phyloP scores from a whole-genome alignment of 495 filamentous ascomycete genomes.

The Cercophora samala region DNA sequence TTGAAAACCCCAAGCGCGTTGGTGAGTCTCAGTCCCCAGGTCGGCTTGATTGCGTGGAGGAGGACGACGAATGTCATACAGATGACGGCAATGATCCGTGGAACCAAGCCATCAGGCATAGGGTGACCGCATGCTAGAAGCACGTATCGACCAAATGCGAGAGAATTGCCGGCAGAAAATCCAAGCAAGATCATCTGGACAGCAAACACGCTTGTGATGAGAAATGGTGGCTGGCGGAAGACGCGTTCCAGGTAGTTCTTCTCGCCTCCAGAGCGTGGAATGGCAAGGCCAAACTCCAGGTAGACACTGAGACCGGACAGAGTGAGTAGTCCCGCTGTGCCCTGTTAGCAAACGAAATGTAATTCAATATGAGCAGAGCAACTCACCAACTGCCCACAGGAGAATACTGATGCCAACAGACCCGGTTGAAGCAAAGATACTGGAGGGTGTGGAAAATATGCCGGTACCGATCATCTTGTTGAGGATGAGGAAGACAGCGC shows the following conservation, averaged over 20 bases:
- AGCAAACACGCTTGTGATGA: constrained; percentile 59
- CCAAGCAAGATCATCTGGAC: constrained; percentile 55
- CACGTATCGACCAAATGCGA: constrained; percentile 65
- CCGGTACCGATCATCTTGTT: constrained; percentile 61
- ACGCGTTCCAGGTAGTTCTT: constrained; percentile 63
- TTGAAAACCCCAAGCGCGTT: constrained; percentile 65
- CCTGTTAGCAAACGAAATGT: background rate
- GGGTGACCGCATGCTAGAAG: constrained; percentile 56
- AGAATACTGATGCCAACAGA: constrained; percentile 41
- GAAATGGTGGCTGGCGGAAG: constrained; percentile 57
- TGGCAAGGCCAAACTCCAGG: constrained; percentile 49
- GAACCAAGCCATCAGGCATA: constrained; percentile 55
- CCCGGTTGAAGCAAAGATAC: constrained; percentile 42
- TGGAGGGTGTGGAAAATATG: constrained; percentile 45
- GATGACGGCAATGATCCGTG: constrained; percentile 57
- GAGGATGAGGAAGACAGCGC: constrained; percentile 52
- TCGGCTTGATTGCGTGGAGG: constrained; percentile 56
- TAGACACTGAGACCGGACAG: constrained; percentile 29
- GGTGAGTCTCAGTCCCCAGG: constrained; percentile 60
- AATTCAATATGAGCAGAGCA: background rate
- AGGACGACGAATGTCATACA: constrained; percentile 51
- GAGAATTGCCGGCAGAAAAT: constrained; percentile 57
- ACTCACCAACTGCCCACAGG: constrained; percentile 40
- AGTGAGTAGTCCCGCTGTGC: constrained; percentile 19
- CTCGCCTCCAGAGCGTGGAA: constrained; percentile 49